Evolutionary conservation across 345 rosid genomes (phyloP).

Genomic region (Euphorbia tirucalli): DNA sequence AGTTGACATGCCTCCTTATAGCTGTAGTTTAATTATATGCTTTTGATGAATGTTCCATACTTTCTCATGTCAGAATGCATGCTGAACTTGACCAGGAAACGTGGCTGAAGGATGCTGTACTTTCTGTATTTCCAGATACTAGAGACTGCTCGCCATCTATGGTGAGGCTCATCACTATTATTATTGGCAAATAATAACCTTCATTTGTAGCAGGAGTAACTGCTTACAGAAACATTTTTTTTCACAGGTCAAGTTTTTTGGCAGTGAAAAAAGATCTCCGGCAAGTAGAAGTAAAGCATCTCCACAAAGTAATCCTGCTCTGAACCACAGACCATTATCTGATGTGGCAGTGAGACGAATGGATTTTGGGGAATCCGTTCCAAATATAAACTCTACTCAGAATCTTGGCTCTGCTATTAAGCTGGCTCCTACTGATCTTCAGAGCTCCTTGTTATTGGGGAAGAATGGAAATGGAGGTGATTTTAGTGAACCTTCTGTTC

Average conservation of each 20-base stretch:
- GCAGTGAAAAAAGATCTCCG: slow-evolving; percentile 51
- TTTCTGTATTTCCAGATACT: slow-evolving; percentile 77
- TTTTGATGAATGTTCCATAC: slow-evolving; percentile 22
- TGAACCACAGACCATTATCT: slow-evolving; percentile 57
- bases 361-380: slow-evolving; percentile 42
- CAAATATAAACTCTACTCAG: slow-evolving; percentile 45
- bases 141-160: slow-evolving; percentile 75
- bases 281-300: slow-evolving; percentile 42
- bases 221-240: slow-evolving; percentile 21
- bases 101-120: slow-evolving; percentile 84
- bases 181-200: background rate
- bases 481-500: slow-evolving; percentile 49
- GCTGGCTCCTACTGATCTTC: slow-evolving; percentile 64
- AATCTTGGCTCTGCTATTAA: slow-evolving; percentile 72
- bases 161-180: slow-evolving; percentile 46
- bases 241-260: slow-evolving; percentile 62
- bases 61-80: slow-evolving; percentile 35
- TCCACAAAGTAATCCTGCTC: slow-evolving; percentile 29
- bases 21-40: background rate
- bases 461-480: slow-evolving; percentile 45
- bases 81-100: slow-evolving; percentile 65
- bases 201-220: slow-evolving; percentile 7
- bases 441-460: slow-evolving; percentile 39
- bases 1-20: slow-evolving; percentile 12
- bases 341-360: slow-evolving; percentile 40